Conservation (phyloP, 305 asterid species). For the Plantago coronopus region DNA sequence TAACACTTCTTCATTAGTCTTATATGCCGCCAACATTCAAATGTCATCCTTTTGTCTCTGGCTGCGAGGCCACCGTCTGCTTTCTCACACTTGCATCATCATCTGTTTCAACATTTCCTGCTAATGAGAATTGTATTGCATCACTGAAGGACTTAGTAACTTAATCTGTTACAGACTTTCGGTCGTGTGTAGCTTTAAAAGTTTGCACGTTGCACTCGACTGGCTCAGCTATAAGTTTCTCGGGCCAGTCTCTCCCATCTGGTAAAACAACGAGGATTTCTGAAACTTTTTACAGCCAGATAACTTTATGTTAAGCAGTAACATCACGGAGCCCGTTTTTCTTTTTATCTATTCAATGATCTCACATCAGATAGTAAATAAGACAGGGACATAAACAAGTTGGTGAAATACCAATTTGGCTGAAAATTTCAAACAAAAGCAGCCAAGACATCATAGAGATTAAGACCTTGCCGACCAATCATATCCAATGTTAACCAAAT, state of each 20-base stretch:
- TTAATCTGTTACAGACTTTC: not conserved
- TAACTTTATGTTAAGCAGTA: constrained; percentile 9
- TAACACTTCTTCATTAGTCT: constrained; percentile 9
- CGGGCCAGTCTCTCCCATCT: not conserved
- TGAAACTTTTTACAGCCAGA: not conserved
- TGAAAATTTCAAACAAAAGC: constrained; percentile 6
- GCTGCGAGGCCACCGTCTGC: constrained; percentile 25
- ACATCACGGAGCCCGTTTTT: constrained; percentile 22
- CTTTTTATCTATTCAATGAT: constrained; percentile 1
- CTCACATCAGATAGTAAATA: constrained; percentile 24
- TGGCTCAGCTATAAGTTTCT: not conserved
- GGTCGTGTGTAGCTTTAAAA: not conserved
- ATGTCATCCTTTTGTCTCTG: constrained; percentile 23
- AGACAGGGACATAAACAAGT: constrained; percentile 17
- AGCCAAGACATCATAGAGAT: constrained; percentile 1
- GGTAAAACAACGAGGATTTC: not conserved
- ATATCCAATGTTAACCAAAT: too few relatives aligned
- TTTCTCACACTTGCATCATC: constrained; percentile 20
- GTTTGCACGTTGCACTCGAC: not conserved
- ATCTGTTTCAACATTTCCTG: constrained; percentile 14
- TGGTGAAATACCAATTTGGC: not conserved
- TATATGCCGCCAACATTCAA: constrained; percentile 20
- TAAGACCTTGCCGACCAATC: not conserved
- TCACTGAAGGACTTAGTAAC: constrained; percentile 5
- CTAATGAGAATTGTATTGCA: constrained; percentile 22